These are phyloP conservation scores for Cerrena zonata DNA, from an alignment of 1,284 basidiomycete genomes.

Conservation along the genomic window DNA sequence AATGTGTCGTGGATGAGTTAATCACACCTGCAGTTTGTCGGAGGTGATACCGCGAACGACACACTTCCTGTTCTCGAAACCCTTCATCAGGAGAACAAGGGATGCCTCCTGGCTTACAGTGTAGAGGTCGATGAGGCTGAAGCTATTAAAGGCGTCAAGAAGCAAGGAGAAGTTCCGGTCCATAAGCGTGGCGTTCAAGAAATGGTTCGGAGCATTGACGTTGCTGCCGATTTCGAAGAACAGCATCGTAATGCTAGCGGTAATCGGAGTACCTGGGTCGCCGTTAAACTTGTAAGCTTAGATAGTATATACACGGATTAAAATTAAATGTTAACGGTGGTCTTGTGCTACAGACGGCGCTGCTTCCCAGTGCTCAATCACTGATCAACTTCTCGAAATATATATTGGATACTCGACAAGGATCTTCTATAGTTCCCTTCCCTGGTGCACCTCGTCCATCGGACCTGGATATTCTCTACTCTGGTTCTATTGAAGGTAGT, in stretches of 20 bases:
- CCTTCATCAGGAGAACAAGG: constrained; percentile 66
- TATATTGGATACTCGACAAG: constrained; percentile 37
- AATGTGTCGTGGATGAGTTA: not conserved
- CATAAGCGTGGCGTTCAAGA: constrained; percentile 66
- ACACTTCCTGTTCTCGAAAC: constrained; percentile 60
- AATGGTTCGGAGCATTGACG: constrained; percentile 68
- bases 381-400: constrained; percentile 52
- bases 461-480: constrained; percentile 45
- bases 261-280: constrained; percentile 72
- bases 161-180: constrained; percentile 28
- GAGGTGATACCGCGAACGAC: constrained; percentile 74
- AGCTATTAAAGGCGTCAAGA: constrained; percentile 31
- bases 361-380: constrained; percentile 51
- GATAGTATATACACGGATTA: not conserved
- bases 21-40: constrained; percentile 65
- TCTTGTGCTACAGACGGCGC: constrained; percentile 51
- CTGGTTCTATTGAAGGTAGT: constrained; percentile 3
- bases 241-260: constrained; percentile 31
- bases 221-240: constrained; percentile 77
- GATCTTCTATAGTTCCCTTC: constrained; percentile 44
- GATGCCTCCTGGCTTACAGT: constrained; percentile 78
- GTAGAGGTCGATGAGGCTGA: constrained; percentile 74
- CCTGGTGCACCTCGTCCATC: constrained; percentile 53
- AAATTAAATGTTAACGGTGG: too few species aligned
- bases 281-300: constrained; percentile 66